These are phyloP conservation scores for Tolypocladium nubicola DNA, from an alignment of 2,329 filamentous ascomycete species.

Conservation along the genomic window DNA sequence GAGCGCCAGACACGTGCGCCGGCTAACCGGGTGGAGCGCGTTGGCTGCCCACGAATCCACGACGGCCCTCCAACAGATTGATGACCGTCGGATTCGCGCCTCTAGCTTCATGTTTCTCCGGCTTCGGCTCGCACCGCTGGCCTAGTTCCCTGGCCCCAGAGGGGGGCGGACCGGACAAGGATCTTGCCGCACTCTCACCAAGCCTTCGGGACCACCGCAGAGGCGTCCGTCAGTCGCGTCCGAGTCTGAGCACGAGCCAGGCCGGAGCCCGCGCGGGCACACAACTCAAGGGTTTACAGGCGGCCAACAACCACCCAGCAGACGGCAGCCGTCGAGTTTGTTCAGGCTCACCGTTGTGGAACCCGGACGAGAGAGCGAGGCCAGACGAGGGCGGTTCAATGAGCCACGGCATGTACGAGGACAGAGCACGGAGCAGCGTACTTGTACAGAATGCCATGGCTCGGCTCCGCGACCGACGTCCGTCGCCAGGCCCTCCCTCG, in stretches of 20 bases:
- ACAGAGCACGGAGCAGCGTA: not conserved
- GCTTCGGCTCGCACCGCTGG: constrained; percentile 26
- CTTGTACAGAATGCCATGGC: not conserved
- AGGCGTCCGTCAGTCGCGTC: not conserved
- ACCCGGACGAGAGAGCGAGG: not conserved
- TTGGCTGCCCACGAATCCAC: constrained; percentile 1
- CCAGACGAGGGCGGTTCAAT: not conserved
- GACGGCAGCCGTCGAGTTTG: not conserved
- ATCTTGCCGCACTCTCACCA: constrained; percentile 11
- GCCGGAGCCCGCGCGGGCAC: not conserved
- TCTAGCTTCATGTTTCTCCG: constrained; percentile 21
- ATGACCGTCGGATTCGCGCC: constrained; percentile 16
- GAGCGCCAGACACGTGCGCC: constrained; percentile 23
- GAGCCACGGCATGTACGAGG: not conserved
- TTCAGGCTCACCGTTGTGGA: not conserved
- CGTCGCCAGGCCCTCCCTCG: not conserved
- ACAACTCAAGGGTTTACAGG: not conserved
- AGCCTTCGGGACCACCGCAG: constrained; percentile 5
- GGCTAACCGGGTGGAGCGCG: constrained; percentile 10
- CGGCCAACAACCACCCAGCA: not conserved
- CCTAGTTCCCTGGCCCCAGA: constrained; percentile 12
- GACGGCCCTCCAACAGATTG: not conserved
- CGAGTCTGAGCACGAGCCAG: not conserved
- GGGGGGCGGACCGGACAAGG: constrained; percentile 12
- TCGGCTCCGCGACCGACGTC: not conserved